These are phyloP conservation scores for Aspergillus terreus DNA, from an alignment of 2,329 filamentous ascomycete genomes.

Conservation along the genomic window DNA sequence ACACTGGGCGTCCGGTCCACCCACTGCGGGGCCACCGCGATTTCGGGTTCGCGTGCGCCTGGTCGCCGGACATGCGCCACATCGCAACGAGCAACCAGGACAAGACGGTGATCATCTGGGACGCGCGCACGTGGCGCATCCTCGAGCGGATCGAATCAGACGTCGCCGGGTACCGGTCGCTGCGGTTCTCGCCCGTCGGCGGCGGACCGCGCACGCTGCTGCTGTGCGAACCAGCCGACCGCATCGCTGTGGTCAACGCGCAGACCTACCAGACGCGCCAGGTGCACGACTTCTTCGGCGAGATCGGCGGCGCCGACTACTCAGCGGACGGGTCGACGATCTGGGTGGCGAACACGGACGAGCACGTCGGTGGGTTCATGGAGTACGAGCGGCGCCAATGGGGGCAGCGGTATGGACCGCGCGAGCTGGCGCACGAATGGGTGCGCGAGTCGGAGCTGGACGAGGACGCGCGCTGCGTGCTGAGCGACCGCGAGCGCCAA, in stretches of 20 bases:
- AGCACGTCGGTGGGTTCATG: slow-evolving; percentile 43
- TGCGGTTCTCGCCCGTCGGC: slow-evolving; percentile 43
- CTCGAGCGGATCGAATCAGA: slow-evolving; percentile 42
- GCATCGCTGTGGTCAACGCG: slow-evolving; percentile 43
- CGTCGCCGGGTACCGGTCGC: slow-evolving; percentile 42
- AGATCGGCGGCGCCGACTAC: slow-evolving; percentile 43
- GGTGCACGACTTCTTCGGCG: slow-evolving; percentile 45
- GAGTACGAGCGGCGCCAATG: slow-evolving; percentile 39
- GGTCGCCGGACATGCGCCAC: slow-evolving; percentile 46
- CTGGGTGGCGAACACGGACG: slow-evolving; percentile 44
- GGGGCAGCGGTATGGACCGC: slow-evolving; percentile 31
- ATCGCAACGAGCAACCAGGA: slow-evolving; percentile 47
- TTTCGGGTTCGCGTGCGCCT: slow-evolving; percentile 45
- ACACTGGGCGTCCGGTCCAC: slow-evolving; percentile 38
- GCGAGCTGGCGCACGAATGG: slow-evolving; percentile 38
- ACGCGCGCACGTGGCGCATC: slow-evolving; percentile 39
- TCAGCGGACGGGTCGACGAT: slow-evolving; percentile 39
- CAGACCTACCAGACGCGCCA: slow-evolving; percentile 41
- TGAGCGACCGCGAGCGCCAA: slow-evolving; percentile 31
- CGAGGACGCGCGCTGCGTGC: slow-evolving; percentile 32
- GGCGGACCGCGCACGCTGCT: slow-evolving; percentile 42
- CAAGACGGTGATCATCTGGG: slow-evolving; percentile 45
- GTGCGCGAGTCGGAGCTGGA: slow-evolving; percentile 30
- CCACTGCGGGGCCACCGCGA: slow-evolving; percentile 39
- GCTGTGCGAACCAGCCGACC: slow-evolving; percentile 43